phyloP scores from a whole-genome alignment of 805 yeast genomes.

The Cyberlindnera euphorbiiphila region DNA sequence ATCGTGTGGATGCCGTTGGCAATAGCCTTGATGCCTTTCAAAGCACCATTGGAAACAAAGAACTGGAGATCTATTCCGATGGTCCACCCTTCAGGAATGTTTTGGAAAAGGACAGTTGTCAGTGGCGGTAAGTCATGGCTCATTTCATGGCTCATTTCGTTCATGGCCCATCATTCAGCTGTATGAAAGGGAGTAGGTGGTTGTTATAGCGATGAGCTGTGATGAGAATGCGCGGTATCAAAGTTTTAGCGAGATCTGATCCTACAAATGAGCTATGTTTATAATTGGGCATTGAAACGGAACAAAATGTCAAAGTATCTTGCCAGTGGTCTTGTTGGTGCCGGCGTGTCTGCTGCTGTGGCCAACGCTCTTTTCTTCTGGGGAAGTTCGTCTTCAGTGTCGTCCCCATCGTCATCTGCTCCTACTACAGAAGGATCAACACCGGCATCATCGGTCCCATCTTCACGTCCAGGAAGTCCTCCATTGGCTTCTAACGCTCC shows the following conservation, averaged over 20 bases:
- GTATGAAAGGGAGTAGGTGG: too few species aligned
- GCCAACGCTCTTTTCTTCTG: slow-evolving; percentile 34
- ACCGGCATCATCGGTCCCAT: slow-evolving; percentile 8
- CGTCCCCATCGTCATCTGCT: slow-evolving; percentile 7
- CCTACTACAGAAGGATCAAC: background rate
- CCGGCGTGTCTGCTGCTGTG: slow-evolving; percentile 28
- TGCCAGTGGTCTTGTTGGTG: slow-evolving; percentile 6
- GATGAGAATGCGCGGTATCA: too few species aligned
- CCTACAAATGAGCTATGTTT: too few species aligned
- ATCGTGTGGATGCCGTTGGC: slow-evolving; percentile 51
- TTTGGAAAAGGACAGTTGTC: slow-evolving; percentile 29
- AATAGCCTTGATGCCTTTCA: slow-evolving; percentile 50
- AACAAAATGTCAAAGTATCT: slow-evolving; percentile 25
- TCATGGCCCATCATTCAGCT: too few species aligned
- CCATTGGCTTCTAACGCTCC: slow-evolving; percentile 30
- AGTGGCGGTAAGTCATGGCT: too few species aligned
- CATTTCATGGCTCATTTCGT: too few species aligned
- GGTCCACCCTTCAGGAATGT: slow-evolving; percentile 33
- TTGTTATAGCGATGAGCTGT: too few species aligned
- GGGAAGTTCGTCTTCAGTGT: slow-evolving; percentile 22
- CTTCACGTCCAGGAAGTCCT: slow-evolving; percentile 7
- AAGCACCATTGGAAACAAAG: slow-evolving; percentile 37
- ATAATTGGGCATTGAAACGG: too few species aligned
- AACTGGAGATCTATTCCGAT: slow-evolving; percentile 49
- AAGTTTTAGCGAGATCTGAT: too few species aligned